A percentile compares a stretch with the other conserved stretches of the same genome.
These are phyloP conservation scores for Magnolia officinalis DNA, from an alignment of 164 flowering plant genomes.

Conservation along the genomic window DNA sequence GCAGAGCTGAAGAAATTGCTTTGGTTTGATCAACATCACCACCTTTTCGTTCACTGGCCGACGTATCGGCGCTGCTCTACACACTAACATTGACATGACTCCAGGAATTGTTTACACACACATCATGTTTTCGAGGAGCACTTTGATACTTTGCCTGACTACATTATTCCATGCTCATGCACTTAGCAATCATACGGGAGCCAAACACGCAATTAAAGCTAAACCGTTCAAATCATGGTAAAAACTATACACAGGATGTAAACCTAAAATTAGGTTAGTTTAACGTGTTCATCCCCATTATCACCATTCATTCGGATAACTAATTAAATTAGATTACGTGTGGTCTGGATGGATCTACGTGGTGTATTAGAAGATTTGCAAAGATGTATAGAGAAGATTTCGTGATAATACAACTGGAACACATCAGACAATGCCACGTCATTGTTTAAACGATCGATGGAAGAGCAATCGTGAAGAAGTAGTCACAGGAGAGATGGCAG, in stretches of 20 bases:
- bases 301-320: too few relatives aligned
- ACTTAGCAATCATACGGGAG: background rate
- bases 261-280: background rate
- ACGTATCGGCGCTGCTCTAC: background rate
- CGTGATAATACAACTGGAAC: too few relatives aligned
- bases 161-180: background rate
- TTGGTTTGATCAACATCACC: slow-evolving; percentile 15
- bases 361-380: too few relatives aligned
- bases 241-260: background rate
- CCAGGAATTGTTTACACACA: background rate
- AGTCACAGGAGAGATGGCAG: too few relatives aligned
- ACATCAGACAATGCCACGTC: too few relatives aligned
- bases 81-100: background rate
- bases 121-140: background rate
- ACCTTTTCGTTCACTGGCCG: slow-evolving; percentile 6
- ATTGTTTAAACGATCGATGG: too few relatives aligned
- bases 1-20: background rate
- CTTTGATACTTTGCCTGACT: background rate
- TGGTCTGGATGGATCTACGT: too few relatives aligned
- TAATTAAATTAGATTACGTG: too few relatives aligned
- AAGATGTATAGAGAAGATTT: too few relatives aligned
- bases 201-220: background rate
- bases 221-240: background rate
- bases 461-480: too few relatives aligned
- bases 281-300: too few relatives aligned